These are phyloP conservation scores for Fusarium oxysporum DNA, from an alignment of 2,329 filamentous ascomycete genomes.

Conservation along the genomic window DNA sequence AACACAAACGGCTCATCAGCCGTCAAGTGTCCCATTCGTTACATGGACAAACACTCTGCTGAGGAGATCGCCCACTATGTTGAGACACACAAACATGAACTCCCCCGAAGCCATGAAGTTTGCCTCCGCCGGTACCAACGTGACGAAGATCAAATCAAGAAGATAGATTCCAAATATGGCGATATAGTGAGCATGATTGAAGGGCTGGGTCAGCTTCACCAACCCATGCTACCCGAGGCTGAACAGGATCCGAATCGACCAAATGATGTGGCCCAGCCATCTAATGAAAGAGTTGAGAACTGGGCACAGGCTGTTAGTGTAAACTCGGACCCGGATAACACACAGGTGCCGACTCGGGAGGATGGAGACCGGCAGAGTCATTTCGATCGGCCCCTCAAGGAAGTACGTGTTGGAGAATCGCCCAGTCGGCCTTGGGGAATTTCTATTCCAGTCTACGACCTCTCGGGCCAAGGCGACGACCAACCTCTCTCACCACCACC, in stretches of 20 bases:
- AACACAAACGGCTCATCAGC: slow-evolving; percentile 63
- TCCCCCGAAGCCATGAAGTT: slow-evolving; percentile 92
- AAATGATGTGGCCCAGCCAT: slow-evolving; percentile 62
- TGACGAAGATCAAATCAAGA: slow-evolving; percentile 85
- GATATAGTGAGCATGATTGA: slow-evolving; percentile 95
- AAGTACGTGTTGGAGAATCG: slow-evolving; percentile 92
- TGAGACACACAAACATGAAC: slow-evolving; percentile 93
- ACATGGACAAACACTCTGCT: slow-evolving; percentile 89
- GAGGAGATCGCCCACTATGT: slow-evolving; percentile 95
- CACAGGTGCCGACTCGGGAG: slow-evolving; percentile 47
- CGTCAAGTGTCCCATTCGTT: slow-evolving; percentile 89
- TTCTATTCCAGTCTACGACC: slow-evolving; percentile 73
- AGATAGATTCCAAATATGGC: slow-evolving; percentile 94
- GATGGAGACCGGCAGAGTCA: slow-evolving; percentile 74
- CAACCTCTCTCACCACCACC: slow-evolving; percentile 68
- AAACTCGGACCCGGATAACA: slow-evolving; percentile 53
- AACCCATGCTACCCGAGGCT: slow-evolving; percentile 80
- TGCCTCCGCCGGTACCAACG: slow-evolving; percentile 91
- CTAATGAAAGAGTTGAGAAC: slow-evolving; percentile 80
- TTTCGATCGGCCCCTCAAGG: slow-evolving; percentile 87
- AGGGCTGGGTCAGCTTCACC: slow-evolving; percentile 86
- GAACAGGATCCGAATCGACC: slow-evolving; percentile 57
- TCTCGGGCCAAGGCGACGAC: slow-evolving; percentile 50
- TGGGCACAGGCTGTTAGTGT: slow-evolving; percentile 85
- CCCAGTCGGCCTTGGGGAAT: slow-evolving; percentile 96